These are phyloP conservation scores for Dendrobium huoshanense DNA, from an alignment of 106 monocot genomes.

Conservation along the genomic window DNA sequence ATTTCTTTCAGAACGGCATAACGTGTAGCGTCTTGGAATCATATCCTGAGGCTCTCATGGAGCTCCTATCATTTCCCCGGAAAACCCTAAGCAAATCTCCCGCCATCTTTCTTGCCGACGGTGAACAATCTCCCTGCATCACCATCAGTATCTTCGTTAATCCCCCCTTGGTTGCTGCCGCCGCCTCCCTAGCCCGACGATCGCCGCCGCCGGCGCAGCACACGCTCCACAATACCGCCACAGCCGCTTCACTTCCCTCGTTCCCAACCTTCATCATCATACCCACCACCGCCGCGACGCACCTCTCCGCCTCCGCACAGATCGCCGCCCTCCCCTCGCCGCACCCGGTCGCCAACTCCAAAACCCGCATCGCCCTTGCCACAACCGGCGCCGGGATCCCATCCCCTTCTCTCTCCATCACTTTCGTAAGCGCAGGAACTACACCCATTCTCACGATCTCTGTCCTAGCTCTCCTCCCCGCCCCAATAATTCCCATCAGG, in stretches of 20 bases:
- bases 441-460: constrained; percentile 15
- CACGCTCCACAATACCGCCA: constrained; percentile 51
- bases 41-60: constrained; percentile 24
- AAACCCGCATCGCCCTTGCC: constrained; percentile 27
- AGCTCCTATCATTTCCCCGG: constrained; percentile 18
- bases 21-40: constrained; percentile 51
- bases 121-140: constrained; percentile 61
- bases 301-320: constrained; percentile 8
- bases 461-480: constrained; percentile 1
- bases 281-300: constrained; percentile 20
- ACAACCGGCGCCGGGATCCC: constrained; percentile 17
- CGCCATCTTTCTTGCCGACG: constrained; percentile 49
- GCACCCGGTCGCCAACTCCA: constrained; percentile 32
- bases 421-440: constrained; percentile 19
- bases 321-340: constrained; percentile 40
- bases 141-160: constrained; percentile 56
- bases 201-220: constrained; percentile 24
- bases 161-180: constrained; percentile 10
- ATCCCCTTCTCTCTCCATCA: constrained; percentile 12
- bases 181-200: constrained; percentile 29
- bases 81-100: constrained; percentile 49
- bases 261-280: constrained; percentile 37
- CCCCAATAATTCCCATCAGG: constrained; percentile 10
- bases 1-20: constrained; percentile 46
- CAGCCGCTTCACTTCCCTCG: constrained; percentile 43